These are phyloP conservation scores for Boletus vinaceobasis DNA, from an alignment of 768 basidiomycete genomes.

Conservation along the genomic window DNA sequence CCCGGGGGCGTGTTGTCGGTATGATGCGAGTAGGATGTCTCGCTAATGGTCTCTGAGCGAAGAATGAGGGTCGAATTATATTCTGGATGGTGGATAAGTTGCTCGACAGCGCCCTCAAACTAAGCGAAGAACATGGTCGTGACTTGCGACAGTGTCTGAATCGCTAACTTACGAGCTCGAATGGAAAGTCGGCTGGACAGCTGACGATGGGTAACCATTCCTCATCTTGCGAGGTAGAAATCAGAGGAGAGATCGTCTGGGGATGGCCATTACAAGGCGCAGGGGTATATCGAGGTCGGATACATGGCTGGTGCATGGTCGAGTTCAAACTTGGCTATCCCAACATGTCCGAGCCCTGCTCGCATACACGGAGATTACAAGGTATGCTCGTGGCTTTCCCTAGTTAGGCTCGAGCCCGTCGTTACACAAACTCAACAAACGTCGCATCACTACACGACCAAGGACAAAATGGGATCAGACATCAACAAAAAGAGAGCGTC, in stretches of 20 bases:
- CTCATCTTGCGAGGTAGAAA: slow-evolving; percentile 2
- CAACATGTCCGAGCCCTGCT: slow-evolving; percentile 10
- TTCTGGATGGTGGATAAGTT: slow-evolving; percentile 85
- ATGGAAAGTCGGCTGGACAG: slow-evolving; percentile 42
- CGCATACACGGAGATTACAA: slow-evolving; percentile 16
- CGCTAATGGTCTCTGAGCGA: slow-evolving; percentile 65
- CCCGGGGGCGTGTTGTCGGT: slow-evolving; percentile 28
- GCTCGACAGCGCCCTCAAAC: slow-evolving; percentile 72
- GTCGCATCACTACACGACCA: slow-evolving; percentile 12
- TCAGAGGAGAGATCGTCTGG: slow-evolving; percentile 1
- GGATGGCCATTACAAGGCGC: slow-evolving; percentile 13
- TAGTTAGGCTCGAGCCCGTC: neutral
- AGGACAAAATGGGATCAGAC: slow-evolving; percentile 17
- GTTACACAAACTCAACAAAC: slow-evolving; percentile 6
- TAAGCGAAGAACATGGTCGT: slow-evolving; percentile 24
- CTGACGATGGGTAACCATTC: slow-evolving; percentile 35
- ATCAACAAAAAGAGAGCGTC: slow-evolving; percentile 27
- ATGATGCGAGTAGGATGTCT: slow-evolving; percentile 33
- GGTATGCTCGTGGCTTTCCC: neutral
- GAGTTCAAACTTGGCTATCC: neutral
- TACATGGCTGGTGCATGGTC: neutral
- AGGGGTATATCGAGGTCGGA: slow-evolving; percentile 26
- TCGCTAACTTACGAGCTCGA: slow-evolving; percentile 37
- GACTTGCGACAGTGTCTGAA: neutral
- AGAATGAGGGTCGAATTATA: slow-evolving; percentile 90